Evolutionary conservation across 805 yeast genomes (phyloP).

Genomic region (Candida insectorum): DNA sequence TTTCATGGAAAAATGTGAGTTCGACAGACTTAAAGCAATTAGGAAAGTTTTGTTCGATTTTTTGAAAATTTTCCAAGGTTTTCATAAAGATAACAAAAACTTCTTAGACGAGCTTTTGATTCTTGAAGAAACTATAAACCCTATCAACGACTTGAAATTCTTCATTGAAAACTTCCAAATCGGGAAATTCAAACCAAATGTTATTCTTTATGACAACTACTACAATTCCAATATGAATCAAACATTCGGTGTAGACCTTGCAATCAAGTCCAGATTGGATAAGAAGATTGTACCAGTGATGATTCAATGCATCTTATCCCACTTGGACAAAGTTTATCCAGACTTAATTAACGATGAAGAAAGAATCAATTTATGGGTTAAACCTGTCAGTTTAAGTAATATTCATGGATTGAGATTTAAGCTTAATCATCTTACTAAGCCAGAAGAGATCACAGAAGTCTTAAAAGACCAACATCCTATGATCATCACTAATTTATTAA

Average conservation of each 20-base stretch:
- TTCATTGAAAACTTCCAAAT: constrained; percentile 66
- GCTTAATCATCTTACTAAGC: constrained; percentile 39
- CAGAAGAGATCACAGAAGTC: constrained; percentile 27
- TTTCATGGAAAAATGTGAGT: constrained; percentile 80
- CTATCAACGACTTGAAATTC: constrained; percentile 62
- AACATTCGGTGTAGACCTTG: constrained; percentile 77
- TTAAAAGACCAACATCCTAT: constrained; percentile 46
- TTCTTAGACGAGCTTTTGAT: constrained; percentile 59
- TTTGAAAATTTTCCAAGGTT: constrained; percentile 61
- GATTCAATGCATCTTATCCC: constrained; percentile 58
- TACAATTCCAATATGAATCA: constrained; percentile 65
- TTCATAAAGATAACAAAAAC: constrained; percentile 53
- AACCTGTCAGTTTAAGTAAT: constrained; percentile 55
- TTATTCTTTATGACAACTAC: constrained; percentile 73
- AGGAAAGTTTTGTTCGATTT: constrained; percentile 75
- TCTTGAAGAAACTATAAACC: constrained; percentile 69
- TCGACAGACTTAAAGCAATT: constrained; percentile 71
- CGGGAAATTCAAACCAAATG: constrained; percentile 73
- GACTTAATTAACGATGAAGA: constrained; percentile 64
- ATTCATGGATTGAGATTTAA: constrained; percentile 60
- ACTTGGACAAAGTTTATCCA: constrained; percentile 71
- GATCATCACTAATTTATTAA: constrained; percentile 63
- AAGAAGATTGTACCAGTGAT: constrained; percentile 68
- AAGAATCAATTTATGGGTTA: constrained; percentile 66
- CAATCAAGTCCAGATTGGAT: constrained; percentile 67